Conservation (phyloP, 257 asterid genomes). For the Fraxinus pennsylvanica region DNA sequence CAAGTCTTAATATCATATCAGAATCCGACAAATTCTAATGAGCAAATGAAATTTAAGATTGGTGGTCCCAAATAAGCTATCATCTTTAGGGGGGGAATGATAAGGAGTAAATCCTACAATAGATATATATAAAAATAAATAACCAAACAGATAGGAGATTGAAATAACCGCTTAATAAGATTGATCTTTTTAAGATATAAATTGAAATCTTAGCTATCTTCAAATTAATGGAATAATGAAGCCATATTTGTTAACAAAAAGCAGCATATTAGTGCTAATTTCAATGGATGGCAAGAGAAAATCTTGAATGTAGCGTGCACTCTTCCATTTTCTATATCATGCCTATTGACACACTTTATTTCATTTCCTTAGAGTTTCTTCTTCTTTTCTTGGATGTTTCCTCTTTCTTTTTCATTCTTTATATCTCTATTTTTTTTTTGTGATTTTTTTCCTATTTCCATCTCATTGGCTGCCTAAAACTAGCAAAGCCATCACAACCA, state of each 20-base stretch:
- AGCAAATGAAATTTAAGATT: too few relatives aligned
- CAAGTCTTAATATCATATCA: too few relatives aligned
- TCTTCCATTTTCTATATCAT: slow-evolving; percentile 1
- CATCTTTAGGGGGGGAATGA: not conserved
- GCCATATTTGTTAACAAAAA: not conserved
- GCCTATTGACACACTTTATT: not conserved
- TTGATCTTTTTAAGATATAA: too few relatives aligned
- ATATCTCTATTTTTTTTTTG: not conserved
- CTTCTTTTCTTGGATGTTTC: slow-evolving; percentile 59
- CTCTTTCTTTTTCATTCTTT: slow-evolving; percentile 24
- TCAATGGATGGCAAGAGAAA: not conserved
- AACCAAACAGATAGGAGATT: too few relatives aligned
- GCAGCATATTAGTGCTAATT: not conserved
- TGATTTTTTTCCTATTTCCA: not conserved
- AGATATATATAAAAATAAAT: too few relatives aligned
- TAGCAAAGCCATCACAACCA: slow-evolving; percentile 15
- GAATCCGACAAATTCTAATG: too few relatives aligned
- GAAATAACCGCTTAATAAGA: too few relatives aligned
- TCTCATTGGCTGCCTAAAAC: slow-evolving; percentile 36
- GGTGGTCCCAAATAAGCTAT: not conserved
- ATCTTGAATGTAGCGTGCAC: slow-evolving; percentile 37
- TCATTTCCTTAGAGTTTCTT: slow-evolving; percentile 40
- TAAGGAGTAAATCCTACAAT: too few relatives aligned
- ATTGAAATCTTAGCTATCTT: too few relatives aligned
- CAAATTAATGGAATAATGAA: not conserved